Conservation (phyloP, 805 yeast species). For the Kazachstania taianensis region DNA sequence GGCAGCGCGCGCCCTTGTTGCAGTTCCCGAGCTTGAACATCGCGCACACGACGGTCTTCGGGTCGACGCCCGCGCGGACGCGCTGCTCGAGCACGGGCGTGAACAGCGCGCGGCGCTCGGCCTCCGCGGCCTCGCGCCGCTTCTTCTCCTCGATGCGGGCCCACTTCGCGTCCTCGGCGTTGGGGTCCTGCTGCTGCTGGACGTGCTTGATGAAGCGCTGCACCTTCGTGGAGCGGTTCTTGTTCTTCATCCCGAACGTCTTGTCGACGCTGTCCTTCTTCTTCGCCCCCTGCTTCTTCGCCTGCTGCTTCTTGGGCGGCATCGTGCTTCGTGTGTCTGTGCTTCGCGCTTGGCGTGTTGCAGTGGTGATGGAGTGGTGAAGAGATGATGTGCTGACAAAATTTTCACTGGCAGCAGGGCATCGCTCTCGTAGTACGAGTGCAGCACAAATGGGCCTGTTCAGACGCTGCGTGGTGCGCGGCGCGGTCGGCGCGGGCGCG, state of each 20-base stretch:
- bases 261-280: conserved; percentile 73
- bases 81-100: conserved; percentile 65
- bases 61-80: conserved; percentile 95
- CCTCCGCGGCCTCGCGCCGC: conserved; percentile 82
- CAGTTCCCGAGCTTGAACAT: conserved; percentile 81
- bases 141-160: conserved; percentile 69
- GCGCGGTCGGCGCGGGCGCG: too few species aligned
- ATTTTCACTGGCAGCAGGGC: too few species aligned
- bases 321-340: too few species aligned
- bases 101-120: conserved; percentile 73
- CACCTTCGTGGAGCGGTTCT: conserved; percentile 87
- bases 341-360: too few species aligned
- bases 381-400: too few species aligned
- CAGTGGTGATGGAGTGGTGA: too few species aligned
- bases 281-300: conserved; percentile 40
- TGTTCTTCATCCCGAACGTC: conserved; percentile 92
- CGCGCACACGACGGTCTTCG: conserved; percentile 85
- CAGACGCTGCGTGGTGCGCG: too few species aligned
- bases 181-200: conserved; percentile 49
- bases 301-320: conserved; percentile 62
- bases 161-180: conserved; percentile 67
- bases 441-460: too few species aligned
- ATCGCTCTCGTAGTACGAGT: too few species aligned
- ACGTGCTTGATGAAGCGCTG: conserved; percentile 64
- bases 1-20: conserved; percentile 74